Conservation (phyloP, 805 yeast genomes). For the Kluyveromyces nonfermentans region DNA sequence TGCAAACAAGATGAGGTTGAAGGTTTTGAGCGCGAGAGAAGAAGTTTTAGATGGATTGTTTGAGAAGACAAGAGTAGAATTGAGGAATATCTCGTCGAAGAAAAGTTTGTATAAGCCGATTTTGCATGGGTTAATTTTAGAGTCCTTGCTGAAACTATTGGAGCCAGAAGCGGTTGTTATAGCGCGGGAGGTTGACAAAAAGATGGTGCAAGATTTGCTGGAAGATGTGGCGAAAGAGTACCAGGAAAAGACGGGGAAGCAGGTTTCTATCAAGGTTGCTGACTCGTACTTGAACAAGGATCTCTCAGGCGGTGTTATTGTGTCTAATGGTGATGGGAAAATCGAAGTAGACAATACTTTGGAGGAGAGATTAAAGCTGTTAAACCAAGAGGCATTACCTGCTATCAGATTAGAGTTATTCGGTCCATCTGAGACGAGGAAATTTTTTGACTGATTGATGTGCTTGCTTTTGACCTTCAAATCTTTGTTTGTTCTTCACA, state of each 20-base stretch:
- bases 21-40: conserved; percentile 80
- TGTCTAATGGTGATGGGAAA: conserved; percentile 63
- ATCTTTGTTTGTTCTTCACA: no score
- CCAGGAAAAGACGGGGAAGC: conserved; percentile 49
- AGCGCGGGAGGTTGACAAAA: conserved; percentile 35
- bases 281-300: conserved; percentile 54
- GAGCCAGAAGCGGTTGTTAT: conserved; percentile 58
- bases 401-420: conserved; percentile 85
- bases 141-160: conserved; percentile 60
- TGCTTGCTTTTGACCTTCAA: no score
- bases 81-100: conserved; percentile 44
- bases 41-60: conserved; percentile 67
- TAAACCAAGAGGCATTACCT: conserved; percentile 81
- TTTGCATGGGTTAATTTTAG: conserved; percentile 71
- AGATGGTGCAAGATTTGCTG: conserved; percentile 34
- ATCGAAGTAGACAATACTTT: conserved; percentile 88
- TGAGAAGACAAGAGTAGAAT: conserved; percentile 53
- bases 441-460: conserved; percentile 76
- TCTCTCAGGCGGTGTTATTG: conserved; percentile 70
- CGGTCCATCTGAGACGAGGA: conserved; percentile 77
- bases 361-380: conserved; percentile 82
- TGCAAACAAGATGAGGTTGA: conserved; percentile 89
- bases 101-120: conserved; percentile 60
- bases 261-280: conserved; percentile 46
- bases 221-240: conserved; percentile 54